Percentiles rank a stretch among this genome's conserved stretches.
These are phyloP conservation scores for Meyerozyma smithsonii DNA, from an alignment of 1,139 yeast species.

Conservation along the genomic window DNA sequence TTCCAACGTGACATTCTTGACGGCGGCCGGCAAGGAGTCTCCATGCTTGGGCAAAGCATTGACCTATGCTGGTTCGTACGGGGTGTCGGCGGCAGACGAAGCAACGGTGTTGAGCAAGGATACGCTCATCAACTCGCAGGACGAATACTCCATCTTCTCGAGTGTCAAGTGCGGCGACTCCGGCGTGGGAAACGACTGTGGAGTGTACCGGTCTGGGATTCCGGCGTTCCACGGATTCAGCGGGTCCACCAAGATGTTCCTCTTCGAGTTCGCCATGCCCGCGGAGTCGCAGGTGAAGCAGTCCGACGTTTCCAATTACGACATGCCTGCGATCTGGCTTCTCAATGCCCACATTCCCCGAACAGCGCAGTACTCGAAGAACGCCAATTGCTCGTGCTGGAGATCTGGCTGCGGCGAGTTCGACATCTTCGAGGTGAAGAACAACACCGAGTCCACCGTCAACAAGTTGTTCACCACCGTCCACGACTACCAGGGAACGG, in stretches of 20 bases:
- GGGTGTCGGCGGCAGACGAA: constrained; percentile 57
- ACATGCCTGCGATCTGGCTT: constrained; percentile 97
- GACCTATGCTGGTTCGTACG: constrained; percentile 74
- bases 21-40: constrained; percentile 74
- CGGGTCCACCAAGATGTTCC: constrained; percentile 73
- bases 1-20: constrained; percentile 75
- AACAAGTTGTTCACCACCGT: constrained; percentile 72
- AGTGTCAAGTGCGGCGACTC: constrained; percentile 55
- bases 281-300: constrained; percentile 42
- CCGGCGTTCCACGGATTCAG: constrained; percentile 94
- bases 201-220: constrained; percentile 77
- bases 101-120: constrained; percentile 61
- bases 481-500: constrained; percentile 79
- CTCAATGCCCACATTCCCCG: constrained; percentile 93
- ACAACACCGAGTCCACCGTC: constrained; percentile 58
- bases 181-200: constrained; percentile 60
- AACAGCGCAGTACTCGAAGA: constrained; percentile 72
- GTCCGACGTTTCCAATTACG: constrained; percentile 48
- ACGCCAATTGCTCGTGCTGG: constrained; percentile 91
- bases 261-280: constrained; percentile 92
- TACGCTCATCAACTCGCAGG: constrained; percentile 58
- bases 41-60: constrained; percentile 83
- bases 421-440: constrained; percentile 75
- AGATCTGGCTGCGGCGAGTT: constrained; percentile 94
- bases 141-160: constrained; percentile 76